Evolutionary conservation across 495 filamentous ascomycete species (phyloP).

Genomic region (Neurospora sp.): DNA sequence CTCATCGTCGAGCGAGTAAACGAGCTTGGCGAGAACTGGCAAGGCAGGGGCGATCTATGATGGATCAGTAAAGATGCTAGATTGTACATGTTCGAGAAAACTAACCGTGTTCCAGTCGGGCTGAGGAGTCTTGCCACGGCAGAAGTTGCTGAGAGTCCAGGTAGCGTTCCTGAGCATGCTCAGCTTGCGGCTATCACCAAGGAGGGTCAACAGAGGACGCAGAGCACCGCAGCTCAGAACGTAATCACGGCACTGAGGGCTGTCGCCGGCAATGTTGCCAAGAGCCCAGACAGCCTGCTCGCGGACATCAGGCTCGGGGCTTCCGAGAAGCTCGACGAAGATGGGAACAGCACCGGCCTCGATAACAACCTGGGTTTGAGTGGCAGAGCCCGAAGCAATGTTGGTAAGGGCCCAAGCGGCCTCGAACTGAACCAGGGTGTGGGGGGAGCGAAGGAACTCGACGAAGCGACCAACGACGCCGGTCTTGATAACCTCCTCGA

Average conservation of each 20-base stretch:
- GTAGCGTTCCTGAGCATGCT: conserved; percentile 99
- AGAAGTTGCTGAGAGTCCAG: conserved; percentile 99
- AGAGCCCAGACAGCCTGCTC: conserved; percentile 99
- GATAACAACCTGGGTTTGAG: conserved; percentile 97
- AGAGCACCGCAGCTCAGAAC: conserved; percentile 85
- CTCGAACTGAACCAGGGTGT: conserved; percentile 98
- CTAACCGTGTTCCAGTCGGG: conserved; percentile 94
- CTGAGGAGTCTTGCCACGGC: conserved; percentile 98
- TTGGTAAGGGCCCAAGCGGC: conserved; percentile 99
- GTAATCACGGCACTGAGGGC: conserved; percentile 92
- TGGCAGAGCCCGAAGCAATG: conserved; percentile 94
- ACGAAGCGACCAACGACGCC: conserved; percentile 97
- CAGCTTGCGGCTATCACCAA: conserved; percentile 96
- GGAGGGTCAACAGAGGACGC: conserved; percentile 73
- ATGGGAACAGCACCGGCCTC: conserved; percentile 97
- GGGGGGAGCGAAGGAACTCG: conserved; percentile 94
- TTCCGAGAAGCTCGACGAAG: conserved; percentile 90
- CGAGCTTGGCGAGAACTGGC: conserved; percentile 92
- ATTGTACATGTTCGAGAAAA: conserved; percentile 7
- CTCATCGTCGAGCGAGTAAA: conserved; percentile 97
- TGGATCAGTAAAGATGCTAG: conserved; percentile 10
- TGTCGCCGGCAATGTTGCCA: conserved; percentile 98
- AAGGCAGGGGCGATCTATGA: conserved; percentile 88
- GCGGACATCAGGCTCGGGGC: conserved; percentile 94
- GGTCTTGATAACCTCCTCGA: conserved; percentile 98